Evolutionary conservation across 1,284 basidiomycete species (phyloP).

Genomic region (Exobasidium rhododendri): DNA sequence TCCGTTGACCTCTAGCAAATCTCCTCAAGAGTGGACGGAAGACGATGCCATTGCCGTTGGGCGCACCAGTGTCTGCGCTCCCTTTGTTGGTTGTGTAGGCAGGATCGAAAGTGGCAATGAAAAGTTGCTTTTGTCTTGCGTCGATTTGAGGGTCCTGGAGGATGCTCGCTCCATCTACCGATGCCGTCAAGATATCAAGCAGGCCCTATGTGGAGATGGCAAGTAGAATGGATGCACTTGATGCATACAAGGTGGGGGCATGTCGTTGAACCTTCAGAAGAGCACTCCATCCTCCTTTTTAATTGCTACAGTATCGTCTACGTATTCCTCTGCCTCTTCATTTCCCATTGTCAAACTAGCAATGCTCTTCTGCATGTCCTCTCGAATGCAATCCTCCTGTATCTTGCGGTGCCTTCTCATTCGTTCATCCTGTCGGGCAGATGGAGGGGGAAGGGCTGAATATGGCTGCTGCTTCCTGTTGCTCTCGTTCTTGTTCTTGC

Average conservation of each 20-base stretch:
- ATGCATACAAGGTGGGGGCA: no score
- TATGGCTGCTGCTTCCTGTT: background rate
- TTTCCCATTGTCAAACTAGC: background rate
- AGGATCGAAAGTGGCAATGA: slow-evolving; percentile 32
- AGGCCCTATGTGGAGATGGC: slow-evolving; percentile 3
- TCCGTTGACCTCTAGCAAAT: slow-evolving; percentile 12
- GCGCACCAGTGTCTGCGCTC: slow-evolving; percentile 37
- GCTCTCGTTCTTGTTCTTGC: no score
- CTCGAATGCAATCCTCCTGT: background rate
- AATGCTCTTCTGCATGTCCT: background rate
- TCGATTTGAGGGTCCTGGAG: slow-evolving; percentile 34
- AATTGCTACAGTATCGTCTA: background rate
- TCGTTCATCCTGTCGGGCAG: background rate
- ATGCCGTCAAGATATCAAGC: slow-evolving; percentile 31
- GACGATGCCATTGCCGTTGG: slow-evolving; percentile 37
- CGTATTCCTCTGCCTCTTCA: background rate
- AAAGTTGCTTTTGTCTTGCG: slow-evolving; percentile 31
- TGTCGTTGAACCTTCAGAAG: background rate
- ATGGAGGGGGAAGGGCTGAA: background rate
- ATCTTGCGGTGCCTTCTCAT: background rate
- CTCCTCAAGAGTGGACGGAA: slow-evolving; percentile 2
- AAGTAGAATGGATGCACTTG: no score
- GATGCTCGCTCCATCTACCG: slow-evolving; percentile 37
- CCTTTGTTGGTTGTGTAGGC: slow-evolving; percentile 38
- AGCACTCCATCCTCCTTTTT: background rate